Conservation (phyloP, 805 yeast genomes). For the Wickerhamomyces chaumierensis region DNA sequence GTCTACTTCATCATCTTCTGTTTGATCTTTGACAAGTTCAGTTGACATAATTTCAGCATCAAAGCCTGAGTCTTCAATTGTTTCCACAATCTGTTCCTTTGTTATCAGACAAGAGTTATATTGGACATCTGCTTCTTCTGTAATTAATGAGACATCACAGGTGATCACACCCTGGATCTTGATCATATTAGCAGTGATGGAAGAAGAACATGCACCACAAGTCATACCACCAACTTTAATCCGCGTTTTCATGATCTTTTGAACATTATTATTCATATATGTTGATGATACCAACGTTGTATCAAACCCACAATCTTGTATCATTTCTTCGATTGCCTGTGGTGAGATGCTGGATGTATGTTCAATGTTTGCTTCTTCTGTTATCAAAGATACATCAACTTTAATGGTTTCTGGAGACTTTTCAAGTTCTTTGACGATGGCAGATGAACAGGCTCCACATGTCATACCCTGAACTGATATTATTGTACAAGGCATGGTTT, state of each 20-base stretch:
- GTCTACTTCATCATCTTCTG: not conserved
- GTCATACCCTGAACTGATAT: conserved; percentile 62
- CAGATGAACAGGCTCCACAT: conserved; percentile 71
- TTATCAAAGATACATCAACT: conserved; percentile 61
- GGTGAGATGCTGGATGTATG: conserved; percentile 25
- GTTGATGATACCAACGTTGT: conserved; percentile 1
- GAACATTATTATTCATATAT: no score
- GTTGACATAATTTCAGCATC: conserved; percentile 28
- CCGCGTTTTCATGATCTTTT: not conserved
- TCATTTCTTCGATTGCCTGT: conserved; percentile 31
- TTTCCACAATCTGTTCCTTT: conserved; percentile 15
- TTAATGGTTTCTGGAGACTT: conserved; percentile 35
- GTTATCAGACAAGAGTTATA: conserved; percentile 24
- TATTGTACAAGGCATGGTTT: conserved; percentile 7
- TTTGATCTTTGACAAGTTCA: no score
- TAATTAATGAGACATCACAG: conserved; percentile 60
- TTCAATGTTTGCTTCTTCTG: conserved; percentile 56
- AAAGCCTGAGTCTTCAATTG: conserved; percentile 67
- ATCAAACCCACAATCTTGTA: conserved; percentile 74
- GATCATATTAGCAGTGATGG: conserved; percentile 46
- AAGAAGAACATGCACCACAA: conserved; percentile 71
- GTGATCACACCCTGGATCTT: not conserved
- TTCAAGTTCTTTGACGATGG: conserved; percentile 50
- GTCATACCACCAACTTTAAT: conserved; percentile 59
- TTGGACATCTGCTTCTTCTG: conserved; percentile 56